Percentiles rank a stretch among this genome's conserved stretches.
phyloP scores from a whole-genome alignment of 345 rosid species.

The Rhizophora apiculata region DNA sequence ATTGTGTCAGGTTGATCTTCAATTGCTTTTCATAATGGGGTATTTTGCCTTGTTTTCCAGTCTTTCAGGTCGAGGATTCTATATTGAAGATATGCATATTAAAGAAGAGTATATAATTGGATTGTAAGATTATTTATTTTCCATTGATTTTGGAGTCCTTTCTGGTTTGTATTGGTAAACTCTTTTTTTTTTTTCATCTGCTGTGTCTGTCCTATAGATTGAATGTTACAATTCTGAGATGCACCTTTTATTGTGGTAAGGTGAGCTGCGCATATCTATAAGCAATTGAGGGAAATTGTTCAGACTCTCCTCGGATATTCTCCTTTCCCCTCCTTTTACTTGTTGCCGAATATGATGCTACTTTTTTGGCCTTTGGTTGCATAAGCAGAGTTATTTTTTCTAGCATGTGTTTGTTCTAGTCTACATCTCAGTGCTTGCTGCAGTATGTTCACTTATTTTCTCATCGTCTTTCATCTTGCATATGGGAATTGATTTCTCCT shows the following conservation, averaged over 20 bases:
- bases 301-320: neutral
- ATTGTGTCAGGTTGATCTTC: neutral
- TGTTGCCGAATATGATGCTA: neutral
- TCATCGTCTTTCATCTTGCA: neutral
- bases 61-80: neutral
- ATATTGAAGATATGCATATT: neutral
- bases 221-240: slow-evolving; percentile 12
- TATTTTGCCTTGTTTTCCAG: neutral
- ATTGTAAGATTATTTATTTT: neutral
- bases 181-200: slow-evolving; percentile 2
- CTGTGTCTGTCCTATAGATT: slow-evolving; percentile 10
- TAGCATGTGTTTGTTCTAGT: neutral
- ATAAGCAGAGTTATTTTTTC: neutral
- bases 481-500: neutral
- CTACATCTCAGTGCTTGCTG: neutral
- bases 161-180: slow-evolving; percentile 17
- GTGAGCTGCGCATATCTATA: neutral
- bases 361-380: neutral
- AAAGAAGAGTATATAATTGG: slow-evolving; percentile 1
- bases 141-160: neutral
- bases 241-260: slow-evolving; percentile 3
- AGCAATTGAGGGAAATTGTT: neutral
- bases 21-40: neutral
- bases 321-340: neutral
- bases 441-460: neutral